A percentile compares a stretch with the other conserved stretches of the same genome.
Conservation (phyloP, 176 grass and related monocot species). For the Cenchrus americanus region DNA sequence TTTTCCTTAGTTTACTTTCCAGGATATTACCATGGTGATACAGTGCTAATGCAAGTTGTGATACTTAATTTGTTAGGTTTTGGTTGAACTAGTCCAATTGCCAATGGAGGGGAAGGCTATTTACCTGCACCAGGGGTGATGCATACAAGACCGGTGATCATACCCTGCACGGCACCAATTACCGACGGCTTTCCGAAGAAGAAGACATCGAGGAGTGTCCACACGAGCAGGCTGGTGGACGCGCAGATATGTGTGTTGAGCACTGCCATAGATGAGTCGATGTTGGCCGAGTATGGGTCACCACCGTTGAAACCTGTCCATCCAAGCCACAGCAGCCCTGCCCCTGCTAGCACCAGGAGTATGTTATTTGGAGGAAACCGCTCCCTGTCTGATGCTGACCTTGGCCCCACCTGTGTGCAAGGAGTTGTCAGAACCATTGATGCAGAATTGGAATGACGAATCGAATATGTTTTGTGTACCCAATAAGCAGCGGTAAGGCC, state of each 20-base stretch:
- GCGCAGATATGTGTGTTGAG: slow-evolving; percentile 72
- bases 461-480: slow-evolving; percentile 40
- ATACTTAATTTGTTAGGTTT: slow-evolving; percentile 12
- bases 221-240: slow-evolving; percentile 70
- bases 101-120: slow-evolving; percentile 23
- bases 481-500: slow-evolving; percentile 76
- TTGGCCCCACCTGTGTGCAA: slow-evolving; percentile 58
- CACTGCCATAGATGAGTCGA: slow-evolving; percentile 60
- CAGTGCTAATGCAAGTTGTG: slow-evolving; percentile 27
- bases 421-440: slow-evolving; percentile 27
- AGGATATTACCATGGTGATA: neutral
- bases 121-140: slow-evolving; percentile 77
- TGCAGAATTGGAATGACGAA: neutral
- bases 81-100: neutral
- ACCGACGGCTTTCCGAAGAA: slow-evolving; percentile 80
- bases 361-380: slow-evolving; percentile 77
- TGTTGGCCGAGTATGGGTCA: slow-evolving; percentile 60
- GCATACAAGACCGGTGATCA: slow-evolving; percentile 86
- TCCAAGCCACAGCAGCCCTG: slow-evolving; percentile 71
- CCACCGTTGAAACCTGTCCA: slow-evolving; percentile 83
- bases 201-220: slow-evolving; percentile 70
- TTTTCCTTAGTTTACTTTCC: slow-evolving; percentile 23
- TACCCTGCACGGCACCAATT: slow-evolving; percentile 69
- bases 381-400: slow-evolving; percentile 53
- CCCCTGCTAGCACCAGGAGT: slow-evolving; percentile 66